Conservation (phyloP, 495 filamentous ascomycete genomes). For the Tuber magnatum region DNA sequence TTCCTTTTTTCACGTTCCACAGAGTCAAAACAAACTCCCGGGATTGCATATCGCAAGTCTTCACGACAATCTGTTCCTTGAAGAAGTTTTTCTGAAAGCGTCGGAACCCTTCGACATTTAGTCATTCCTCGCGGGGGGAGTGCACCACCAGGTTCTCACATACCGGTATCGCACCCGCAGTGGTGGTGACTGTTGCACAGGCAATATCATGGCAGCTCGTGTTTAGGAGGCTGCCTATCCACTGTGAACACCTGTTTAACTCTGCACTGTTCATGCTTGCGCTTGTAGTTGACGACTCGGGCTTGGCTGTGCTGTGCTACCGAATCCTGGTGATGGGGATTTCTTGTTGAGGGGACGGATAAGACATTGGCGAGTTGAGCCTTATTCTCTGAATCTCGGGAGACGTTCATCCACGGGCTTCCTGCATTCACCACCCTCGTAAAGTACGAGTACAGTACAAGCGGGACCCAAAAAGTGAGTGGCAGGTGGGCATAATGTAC, state of each 20-base stretch:
- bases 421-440: not conserved
- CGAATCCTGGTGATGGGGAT: not conserved
- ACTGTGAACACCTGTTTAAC: not conserved
- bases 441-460: too few species aligned
- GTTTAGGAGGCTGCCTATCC: not conserved
- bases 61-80: not conserved
- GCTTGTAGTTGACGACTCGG: not conserved
- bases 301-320: not conserved
- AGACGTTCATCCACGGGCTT: not conserved
- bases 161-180: not conserved
- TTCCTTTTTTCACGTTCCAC: not conserved
- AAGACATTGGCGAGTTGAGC: not conserved
- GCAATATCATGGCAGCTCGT: not conserved
- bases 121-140: not conserved
- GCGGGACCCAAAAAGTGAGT: too few species aligned
- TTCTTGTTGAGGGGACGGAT: not conserved
- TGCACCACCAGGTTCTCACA: not conserved
- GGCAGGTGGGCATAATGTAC: too few species aligned
- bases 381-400: not conserved
- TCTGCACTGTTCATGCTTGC: not conserved
- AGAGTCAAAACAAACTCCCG: not conserved
- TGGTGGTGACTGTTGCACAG: not conserved
- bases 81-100: not conserved
- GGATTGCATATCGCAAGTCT: not conserved
- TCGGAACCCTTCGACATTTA: not conserved